These are phyloP conservation scores for Apophysomyces variabilis DNA, from an alignment of 371 early-diverging fungal genomes.

Conservation along the genomic window DNA sequence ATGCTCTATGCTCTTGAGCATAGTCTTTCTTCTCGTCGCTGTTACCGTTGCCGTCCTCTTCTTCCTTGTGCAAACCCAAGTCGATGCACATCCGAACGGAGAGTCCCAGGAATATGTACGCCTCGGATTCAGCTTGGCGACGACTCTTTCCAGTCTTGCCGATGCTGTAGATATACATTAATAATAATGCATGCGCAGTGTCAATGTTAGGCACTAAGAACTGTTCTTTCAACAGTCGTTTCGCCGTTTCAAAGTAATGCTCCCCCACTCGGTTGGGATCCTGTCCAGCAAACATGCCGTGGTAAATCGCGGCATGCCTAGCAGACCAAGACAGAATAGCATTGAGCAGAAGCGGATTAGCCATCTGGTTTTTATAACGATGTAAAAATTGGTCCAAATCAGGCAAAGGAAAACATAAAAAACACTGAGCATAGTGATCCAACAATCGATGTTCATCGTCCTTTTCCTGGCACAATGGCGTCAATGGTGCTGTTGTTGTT, in stretches of 20 bases:
- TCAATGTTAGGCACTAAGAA: conserved; percentile 15
- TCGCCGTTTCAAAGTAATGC: conserved; percentile 18
- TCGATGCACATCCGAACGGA: conserved; percentile 28
- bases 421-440: conserved; percentile 32
- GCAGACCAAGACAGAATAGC: conserved; percentile 28
- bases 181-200: conserved; percentile 18
- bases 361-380: conserved; percentile 14
- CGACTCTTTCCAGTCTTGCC: conserved; percentile 16
- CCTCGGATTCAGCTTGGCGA: conserved; percentile 22
- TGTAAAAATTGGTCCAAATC: conserved; percentile 25
- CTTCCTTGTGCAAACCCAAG: conserved; percentile 18
- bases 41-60: neutral
- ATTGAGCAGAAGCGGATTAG: conserved; percentile 13
- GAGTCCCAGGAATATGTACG: conserved; percentile 24
- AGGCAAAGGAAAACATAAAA: conserved; percentile 31
- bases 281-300: conserved; percentile 23
- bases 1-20: too few species aligned
- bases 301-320: conserved; percentile 26
- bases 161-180: conserved; percentile 23
- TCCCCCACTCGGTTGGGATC: conserved; percentile 27
- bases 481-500: too few species aligned
- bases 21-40: neutral
- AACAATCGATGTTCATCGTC: conserved; percentile 22
- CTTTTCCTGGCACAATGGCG: neutral
- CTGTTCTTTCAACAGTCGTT: conserved; percentile 17